phyloP scores from a whole-genome alignment of 108 stramenopile species.

The Aurantiochytrium sp. region DNA sequence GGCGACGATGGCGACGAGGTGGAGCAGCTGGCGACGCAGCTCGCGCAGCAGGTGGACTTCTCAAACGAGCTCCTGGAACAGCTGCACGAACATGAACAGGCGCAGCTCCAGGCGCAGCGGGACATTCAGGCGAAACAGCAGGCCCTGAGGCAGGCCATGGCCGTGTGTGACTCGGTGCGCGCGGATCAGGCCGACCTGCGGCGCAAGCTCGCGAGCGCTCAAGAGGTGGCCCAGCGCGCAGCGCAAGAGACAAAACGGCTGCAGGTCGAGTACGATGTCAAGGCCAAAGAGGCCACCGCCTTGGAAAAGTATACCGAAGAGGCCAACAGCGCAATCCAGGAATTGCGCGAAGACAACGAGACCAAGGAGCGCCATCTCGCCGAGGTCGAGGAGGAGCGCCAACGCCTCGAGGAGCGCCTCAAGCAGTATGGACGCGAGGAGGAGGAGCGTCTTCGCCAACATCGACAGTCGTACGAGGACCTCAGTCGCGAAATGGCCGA shows the following conservation, averaged over 20 bases:
- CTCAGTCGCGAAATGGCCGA: conserved; percentile 12
- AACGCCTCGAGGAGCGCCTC: neutral
- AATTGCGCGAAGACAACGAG: neutral
- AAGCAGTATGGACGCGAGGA: neutral
- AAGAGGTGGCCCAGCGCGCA: neutral
- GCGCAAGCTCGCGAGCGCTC: neutral
- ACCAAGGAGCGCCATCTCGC: neutral
- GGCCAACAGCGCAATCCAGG: neutral
- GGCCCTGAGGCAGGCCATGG: neutral
- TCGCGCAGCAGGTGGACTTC: neutral
- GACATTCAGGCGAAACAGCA: neutral
- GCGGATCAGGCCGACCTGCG: neutral
- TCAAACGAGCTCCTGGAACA: neutral
- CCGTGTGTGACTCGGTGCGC: neutral
- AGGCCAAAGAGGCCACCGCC: neutral
- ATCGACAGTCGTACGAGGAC: neutral
- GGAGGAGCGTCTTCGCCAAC: neutral
- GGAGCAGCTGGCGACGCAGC: neutral
- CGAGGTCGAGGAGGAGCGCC: neutral
- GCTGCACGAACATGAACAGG: conserved; percentile 11
- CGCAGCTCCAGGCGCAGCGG: neutral
- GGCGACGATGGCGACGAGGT: neutral
- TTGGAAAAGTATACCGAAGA: neutral
- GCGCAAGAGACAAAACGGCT: neutral
- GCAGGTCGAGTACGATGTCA: neutral